Percentiles rank a stretch among this genome's conserved stretches.
phyloP scores from a whole-genome alignment of 441 rosid species.

The Arabidopsis hybrid region DNA sequence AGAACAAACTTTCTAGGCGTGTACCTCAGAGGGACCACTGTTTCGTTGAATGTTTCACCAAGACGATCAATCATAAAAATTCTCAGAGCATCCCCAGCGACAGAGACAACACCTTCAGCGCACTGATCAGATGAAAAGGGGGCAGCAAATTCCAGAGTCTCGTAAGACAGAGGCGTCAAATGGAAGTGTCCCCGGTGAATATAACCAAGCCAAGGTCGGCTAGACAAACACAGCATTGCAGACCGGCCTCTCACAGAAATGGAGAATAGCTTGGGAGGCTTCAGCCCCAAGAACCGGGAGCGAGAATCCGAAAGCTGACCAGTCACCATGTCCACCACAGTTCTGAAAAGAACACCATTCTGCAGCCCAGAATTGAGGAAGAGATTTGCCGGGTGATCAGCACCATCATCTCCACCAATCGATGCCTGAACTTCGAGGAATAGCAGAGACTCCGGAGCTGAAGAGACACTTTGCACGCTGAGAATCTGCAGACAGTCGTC shows the following conservation, averaged over 20 bases:
- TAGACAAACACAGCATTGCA: conserved; percentile 94
- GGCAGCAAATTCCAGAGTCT: conserved; percentile 95
- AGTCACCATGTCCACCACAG: conserved; percentile 95
- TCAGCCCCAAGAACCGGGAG: conserved; percentile 87
- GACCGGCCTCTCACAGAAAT: conserved; percentile 82
- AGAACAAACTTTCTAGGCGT: conserved; percentile 93
- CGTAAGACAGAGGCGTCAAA: conserved; percentile 92
- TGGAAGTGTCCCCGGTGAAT: conserved; percentile 95
- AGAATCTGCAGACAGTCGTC: conserved; percentile 97
- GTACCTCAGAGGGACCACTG: conserved; percentile 86
- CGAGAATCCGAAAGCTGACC: conserved; percentile 99
- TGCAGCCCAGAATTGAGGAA: conserved; percentile 96
- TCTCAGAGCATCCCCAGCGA: conserved; percentile 93
- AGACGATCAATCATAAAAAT: conserved; percentile 91
- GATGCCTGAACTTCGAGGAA: conserved; percentile 99
- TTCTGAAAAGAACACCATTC: conserved; percentile 90
- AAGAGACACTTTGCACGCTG: conserved; percentile 95
- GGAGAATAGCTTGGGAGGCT: conserved; percentile 92
- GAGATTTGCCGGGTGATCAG: conserved; percentile 98
- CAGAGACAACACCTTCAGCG: conserved; percentile 97
- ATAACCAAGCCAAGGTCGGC: conserved; percentile 99
- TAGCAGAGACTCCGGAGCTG: conserved; percentile 94
- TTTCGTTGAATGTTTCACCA: conserved; percentile 95
- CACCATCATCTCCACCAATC: conserved; percentile 94
- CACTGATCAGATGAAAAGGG: conserved; percentile 98